phyloP scores from a whole-genome alignment of 257 asterid genomes.

The Orobanche coerulescens region DNA sequence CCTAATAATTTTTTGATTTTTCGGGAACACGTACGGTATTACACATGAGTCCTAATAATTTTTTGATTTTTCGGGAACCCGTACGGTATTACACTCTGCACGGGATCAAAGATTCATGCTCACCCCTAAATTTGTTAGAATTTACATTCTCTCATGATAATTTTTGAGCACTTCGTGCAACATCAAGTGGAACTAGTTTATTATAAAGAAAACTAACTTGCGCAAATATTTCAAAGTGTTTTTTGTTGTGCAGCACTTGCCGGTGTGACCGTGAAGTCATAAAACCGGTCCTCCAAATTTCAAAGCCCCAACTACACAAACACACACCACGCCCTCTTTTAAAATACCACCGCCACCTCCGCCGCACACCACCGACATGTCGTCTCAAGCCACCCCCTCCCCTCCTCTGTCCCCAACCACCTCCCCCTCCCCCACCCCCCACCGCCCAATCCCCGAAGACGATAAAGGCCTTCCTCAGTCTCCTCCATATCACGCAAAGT shows the following conservation, averaged over 20 bases:
- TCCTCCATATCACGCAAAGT: conserved; percentile 20
- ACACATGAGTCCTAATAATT: too few species aligned
- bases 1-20: too few species aligned
- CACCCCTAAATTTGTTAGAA: too few species aligned
- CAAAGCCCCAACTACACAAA: conserved; percentile 29
- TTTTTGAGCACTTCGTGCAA: too few species aligned
- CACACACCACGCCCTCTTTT: conserved; percentile 5
- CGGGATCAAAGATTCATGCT: too few species aligned
- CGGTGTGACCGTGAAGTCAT: conserved; percentile 24
- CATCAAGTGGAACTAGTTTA: too few species aligned
- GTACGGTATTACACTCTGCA: too few species aligned
- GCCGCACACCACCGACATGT: conserved; percentile 36
- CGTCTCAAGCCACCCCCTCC: conserved; percentile 28
- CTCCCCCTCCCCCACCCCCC: conserved; percentile 24
- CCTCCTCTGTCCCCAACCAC: conserved; percentile 32
- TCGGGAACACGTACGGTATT: too few species aligned
- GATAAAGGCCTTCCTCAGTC: conserved; percentile 19
- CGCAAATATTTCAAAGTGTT: background rate
- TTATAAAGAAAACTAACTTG: background rate
- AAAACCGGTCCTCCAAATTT: conserved; percentile 26
- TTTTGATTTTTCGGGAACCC: too few species aligned
- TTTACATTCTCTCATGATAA: too few species aligned
- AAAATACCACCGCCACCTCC: conserved; percentile 25
- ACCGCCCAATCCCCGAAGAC: conserved; percentile 24
- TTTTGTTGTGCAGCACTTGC: conserved; percentile 14